A percentile compares a stretch with the other conserved stretches of the same genome.
phyloP scores from a whole-genome alignment of 2,329 filamentous ascomycete genomes.

The Herpotrichia juniperi region DNA sequence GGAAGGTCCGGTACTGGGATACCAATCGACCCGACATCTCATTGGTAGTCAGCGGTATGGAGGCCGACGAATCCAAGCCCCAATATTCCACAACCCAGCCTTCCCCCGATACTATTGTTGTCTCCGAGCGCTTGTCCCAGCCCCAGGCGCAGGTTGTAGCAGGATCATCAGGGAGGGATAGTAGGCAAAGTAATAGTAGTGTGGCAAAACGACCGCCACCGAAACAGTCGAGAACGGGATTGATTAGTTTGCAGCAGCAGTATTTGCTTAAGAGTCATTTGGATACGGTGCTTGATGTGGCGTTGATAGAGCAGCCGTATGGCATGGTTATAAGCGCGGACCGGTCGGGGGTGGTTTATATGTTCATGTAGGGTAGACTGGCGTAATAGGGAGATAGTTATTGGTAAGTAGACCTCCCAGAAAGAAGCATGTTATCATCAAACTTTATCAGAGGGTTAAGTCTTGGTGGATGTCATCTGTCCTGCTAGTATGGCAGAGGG shows the following conservation, averaged over 20 bases:
- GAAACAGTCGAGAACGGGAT: constrained; percentile 73
- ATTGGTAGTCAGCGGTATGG: constrained; percentile 78
- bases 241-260: constrained; percentile 93
- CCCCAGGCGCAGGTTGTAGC: constrained; percentile 19
- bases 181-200: constrained; percentile 30
- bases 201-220: constrained; percentile 43
- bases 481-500: no score
- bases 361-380: constrained; percentile 65
- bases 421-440: no score
- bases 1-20: constrained; percentile 94
- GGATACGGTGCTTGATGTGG: constrained; percentile 86
- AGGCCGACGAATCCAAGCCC: constrained; percentile 72
- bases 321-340: constrained; percentile 93
- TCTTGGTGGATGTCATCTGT: no score
- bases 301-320: constrained; percentile 86
- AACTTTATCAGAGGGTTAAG: no score
- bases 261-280: constrained; percentile 84
- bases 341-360: constrained; percentile 85
- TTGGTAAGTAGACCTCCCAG: no score
- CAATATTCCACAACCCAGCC: constrained; percentile 60
- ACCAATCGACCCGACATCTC: constrained; percentile 78
- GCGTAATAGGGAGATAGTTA: no score
- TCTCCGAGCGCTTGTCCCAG: constrained; percentile 44
- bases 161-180: constrained; percentile 24
- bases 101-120: constrained; percentile 48